Evolutionary conservation across 148 eudicot genomes (phyloP), one percentile per base, ranked within the genome.

Genomic region (Amaranthus cruentus): DNA sequence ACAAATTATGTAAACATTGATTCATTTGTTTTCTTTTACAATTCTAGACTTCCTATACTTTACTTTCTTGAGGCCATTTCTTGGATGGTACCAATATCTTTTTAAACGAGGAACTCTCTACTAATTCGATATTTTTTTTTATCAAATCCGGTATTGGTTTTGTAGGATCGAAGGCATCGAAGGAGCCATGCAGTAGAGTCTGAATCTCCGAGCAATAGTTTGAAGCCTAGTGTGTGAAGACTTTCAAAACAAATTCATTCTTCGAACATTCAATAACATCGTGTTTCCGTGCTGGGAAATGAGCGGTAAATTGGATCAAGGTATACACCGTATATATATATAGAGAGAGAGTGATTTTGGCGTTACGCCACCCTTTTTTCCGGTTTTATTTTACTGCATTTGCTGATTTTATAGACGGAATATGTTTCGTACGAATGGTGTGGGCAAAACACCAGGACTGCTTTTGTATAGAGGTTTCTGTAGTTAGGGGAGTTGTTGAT

Each of bases 81-180:
- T 60, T 60, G 63, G 63, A 60, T 60, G 10, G 42, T 8, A 7
- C 28, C 3, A 15, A 18, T 3, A 6, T 60, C 28, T 28, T 11
- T 12, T 28, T 5, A 60, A 9, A 21, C 46, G 7, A 18, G 43
- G 43, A 60, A 9, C 7, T 44, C 10, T 18, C 43, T 4, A 18
- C 28, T 12, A 60, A 15, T 18, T 28, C 50, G 43, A 62, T 5
- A 60, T 60, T 12, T 42, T 71, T 2, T 44, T 52, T 42, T 48
- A 48, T 56, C 50, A 62, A 60, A 46, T 47, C 47, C 64, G 47
- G 53, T 69, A 52, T 62, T 69, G 48, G 6, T 10, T 58, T 75
- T 52, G 81, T 73, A 80, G 82, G 82, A 80, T 70, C 82, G 82
- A 10, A 80, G 82, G 68, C 82, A 75, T 47, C 76, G 79, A 71